phyloP scores from a whole-genome alignment of 108 stramenopile genomes.

The Cyclotella cryptica region DNA sequence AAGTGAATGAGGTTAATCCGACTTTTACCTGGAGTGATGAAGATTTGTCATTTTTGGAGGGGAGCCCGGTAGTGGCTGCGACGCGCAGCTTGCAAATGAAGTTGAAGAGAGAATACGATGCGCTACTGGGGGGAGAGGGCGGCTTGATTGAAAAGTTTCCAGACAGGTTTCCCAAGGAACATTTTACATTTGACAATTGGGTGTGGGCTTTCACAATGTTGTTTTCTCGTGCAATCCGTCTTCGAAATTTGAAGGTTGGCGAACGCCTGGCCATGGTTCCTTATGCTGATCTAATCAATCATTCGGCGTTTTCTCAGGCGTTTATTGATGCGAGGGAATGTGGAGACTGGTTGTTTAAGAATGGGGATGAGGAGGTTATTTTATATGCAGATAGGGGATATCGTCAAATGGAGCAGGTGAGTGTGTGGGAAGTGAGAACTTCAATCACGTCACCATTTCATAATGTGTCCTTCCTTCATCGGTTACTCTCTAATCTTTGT shows the following conservation, averaged over 20 bases:
- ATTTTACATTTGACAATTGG: conserved; percentile 91
- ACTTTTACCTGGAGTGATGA: conserved; percentile 96
- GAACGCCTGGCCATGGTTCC: conserved; percentile 93
- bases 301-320: conserved; percentile 90
- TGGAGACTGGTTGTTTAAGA: conserved; percentile 91
- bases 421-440: not conserved
- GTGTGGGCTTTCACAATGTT: conserved; percentile 96
- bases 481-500: not conserved
- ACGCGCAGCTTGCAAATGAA: conserved; percentile 89
- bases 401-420: conserved; percentile 92
- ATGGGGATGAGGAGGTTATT: conserved; percentile 92
- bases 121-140: conserved; percentile 73
- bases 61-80: conserved; percentile 90
- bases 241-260: conserved; percentile 77
- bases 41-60: conserved; percentile 87
- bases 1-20: conserved; percentile 89
- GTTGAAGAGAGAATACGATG: conserved; percentile 85
- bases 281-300: conserved; percentile 97
- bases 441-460: conserved; percentile 26
- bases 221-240: conserved; percentile 88
- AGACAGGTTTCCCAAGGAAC: conserved; percentile 80
- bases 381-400: conserved; percentile 93
- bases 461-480: too few relatives aligned
- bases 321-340: conserved; percentile 84
- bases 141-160: conserved; percentile 71